Conservation (phyloP, 2,329 filamentous ascomycete genomes). For the Aspergillus hiratsukae region DNA sequence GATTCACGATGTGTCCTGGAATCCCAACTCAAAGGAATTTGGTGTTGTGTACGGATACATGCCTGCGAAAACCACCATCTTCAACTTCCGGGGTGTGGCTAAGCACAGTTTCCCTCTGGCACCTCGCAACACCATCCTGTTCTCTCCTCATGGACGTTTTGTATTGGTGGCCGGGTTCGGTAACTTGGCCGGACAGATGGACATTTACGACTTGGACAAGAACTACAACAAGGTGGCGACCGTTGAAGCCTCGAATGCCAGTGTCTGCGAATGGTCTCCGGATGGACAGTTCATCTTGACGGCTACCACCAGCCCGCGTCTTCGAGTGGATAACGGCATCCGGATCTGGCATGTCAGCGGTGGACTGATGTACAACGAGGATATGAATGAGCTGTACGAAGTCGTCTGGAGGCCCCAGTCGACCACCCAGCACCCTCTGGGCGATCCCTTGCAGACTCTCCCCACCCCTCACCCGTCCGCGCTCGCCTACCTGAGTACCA, state of each 20-base stretch:
- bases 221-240: conserved; percentile 89
- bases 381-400: conserved; percentile 91
- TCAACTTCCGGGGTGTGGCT: conserved; percentile 80
- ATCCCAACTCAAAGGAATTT: conserved; percentile 94
- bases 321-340: conserved; percentile 94
- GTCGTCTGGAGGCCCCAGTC: conserved; percentile 80
- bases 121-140: conserved; percentile 90
- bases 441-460: conserved; percentile 68
- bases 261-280: conserved; percentile 94
- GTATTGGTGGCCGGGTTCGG: conserved; percentile 94
- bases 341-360: conserved; percentile 92
- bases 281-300: conserved; percentile 95
- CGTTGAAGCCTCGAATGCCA: conserved; percentile 92
- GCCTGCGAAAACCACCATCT: conserved; percentile 98
- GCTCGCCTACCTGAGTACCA: conserved; percentile 71
- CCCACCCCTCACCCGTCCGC: conserved; percentile 81
- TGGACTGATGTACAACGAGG: conserved; percentile 87
- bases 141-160: conserved; percentile 90
- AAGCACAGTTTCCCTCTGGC: conserved; percentile 81
- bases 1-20: conserved; percentile 98
- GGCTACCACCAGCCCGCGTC: conserved; percentile 90
- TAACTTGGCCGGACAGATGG: conserved; percentile 94
- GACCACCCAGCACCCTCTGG: conserved; percentile 55
- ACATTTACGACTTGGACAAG: conserved; percentile 93
- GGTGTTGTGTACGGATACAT: conserved; percentile 97